Evolutionary conservation across 1,284 basidiomycete genomes (phyloP), one percentile per base, ranked within the genome.

Genomic region (Phylloboletellus chloephorus): DNA sequence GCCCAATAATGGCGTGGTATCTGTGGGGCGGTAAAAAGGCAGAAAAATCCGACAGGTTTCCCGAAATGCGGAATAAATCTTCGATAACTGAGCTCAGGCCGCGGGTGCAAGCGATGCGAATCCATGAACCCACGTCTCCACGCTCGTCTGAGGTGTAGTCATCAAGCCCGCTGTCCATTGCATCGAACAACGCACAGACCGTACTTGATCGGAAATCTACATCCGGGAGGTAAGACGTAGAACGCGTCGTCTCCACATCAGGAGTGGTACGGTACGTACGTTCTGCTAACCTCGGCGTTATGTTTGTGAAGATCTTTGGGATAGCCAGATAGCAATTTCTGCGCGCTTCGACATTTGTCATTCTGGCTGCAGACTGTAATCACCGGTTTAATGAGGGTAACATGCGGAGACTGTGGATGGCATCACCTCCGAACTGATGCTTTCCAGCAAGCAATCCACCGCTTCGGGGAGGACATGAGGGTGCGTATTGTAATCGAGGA

Each of bases 71-170:
- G 45, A 81, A 66, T 8, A 84, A 52, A 29, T 70, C 66, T 53
- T 68, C 65, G 30, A 69, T 66, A 46, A 76, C 61, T 3, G 67
- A 65, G 16, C 73, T 67, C 48, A 91, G 56, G 12, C 83, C 80
- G 36, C 72, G 71, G 47, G 90, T 69, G 56, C 80, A 81, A 29
- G 80, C 71, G n/a, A 87, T 73, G 37, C 96, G 84, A 21, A 96
- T 78, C 94, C 94, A 98, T 0, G 94, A 97, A 20, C 96, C 96
- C 17, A 99, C 88, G 58, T 99, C 96, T 4, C 96, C 96, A 43
- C 96, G 78, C 62, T 96, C 88, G 58, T 98, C 96, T 22, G 79
- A 82, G 2, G 90, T 84, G 58, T 98, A 98, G 67, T 99, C 95
- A 12, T 78, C 71, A 28, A 98, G 63, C 2, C 91, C 92, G 10